Conservation (phyloP, 768 basidiomycete species). For the Mycena venus region DNA sequence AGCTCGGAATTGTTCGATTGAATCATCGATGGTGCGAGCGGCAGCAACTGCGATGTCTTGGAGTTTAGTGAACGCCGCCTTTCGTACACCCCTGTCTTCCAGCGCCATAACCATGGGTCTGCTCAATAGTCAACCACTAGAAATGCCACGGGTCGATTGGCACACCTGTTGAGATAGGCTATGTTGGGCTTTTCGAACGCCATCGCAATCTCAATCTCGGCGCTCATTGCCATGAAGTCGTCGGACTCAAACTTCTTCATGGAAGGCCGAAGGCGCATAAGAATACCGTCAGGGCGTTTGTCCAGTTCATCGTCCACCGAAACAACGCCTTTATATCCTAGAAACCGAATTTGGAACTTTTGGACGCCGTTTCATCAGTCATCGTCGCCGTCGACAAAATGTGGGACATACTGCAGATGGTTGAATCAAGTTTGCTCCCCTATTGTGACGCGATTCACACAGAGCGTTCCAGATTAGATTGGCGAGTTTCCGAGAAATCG, state of each 20-base stretch:
- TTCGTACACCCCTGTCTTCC: conserved; percentile 78
- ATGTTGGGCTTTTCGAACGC: conserved; percentile 70
- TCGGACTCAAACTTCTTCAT: conserved; percentile 81
- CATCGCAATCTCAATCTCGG: conserved; percentile 81
- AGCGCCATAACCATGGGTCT: conserved; percentile 85
- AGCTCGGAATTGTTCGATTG: conserved; percentile 58
- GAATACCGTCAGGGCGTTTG: conserved; percentile 59
- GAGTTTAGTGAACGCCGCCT: conserved; percentile 69
- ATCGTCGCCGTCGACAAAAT: neutral
- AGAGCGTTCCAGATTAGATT: conserved; percentile 71
- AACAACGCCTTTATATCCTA: conserved; percentile 89
- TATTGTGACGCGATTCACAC: conserved; percentile 57
- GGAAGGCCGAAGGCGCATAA: conserved; percentile 77
- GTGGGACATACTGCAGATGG: conserved; percentile 71
- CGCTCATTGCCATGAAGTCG: conserved; percentile 56
- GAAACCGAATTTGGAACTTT: conserved; percentile 76
- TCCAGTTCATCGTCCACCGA: conserved; percentile 71
- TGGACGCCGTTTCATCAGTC: neutral
- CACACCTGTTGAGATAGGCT: conserved; percentile 81
- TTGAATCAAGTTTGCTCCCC: conserved; percentile 49
- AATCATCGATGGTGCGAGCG: conserved; percentile 72
- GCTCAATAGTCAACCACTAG: neutral
- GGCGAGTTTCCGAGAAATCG: conserved; percentile 73
- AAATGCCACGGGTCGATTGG: neutral
- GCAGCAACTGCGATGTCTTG: conserved; percentile 71